Percentiles rank a stretch among this genome's conserved stretches.
Conservation (phyloP, 805 yeast genomes). For the Sugiyamaella valdiviana region DNA sequence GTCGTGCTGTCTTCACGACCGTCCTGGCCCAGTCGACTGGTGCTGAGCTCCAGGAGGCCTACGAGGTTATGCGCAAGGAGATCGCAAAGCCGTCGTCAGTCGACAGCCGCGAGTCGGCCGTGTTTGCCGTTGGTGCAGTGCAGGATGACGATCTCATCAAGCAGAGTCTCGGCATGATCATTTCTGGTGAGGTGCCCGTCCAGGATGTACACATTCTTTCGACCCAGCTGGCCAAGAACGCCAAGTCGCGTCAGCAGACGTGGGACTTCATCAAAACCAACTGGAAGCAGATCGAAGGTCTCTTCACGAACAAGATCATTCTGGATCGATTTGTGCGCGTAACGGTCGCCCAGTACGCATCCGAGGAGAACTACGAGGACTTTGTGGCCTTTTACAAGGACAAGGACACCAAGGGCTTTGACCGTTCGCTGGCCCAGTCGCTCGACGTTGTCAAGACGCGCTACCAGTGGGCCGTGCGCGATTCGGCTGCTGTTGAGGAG, state of each 20-base stretch:
- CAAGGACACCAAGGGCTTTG: constrained; percentile 49
- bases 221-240: constrained; percentile 42
- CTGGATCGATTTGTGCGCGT: constrained; percentile 42
- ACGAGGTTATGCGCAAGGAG: constrained; percentile 42
- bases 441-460: constrained; percentile 49
- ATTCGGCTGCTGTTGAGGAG: constrained; percentile 34
- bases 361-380: constrained; percentile 34
- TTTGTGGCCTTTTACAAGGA: constrained; percentile 40
- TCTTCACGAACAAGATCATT: constrained; percentile 47
- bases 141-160: constrained; percentile 34
- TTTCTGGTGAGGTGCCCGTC: constrained; percentile 36
- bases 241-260: constrained; percentile 37
- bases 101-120: constrained; percentile 52
- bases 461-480: constrained; percentile 46
- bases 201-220: constrained; percentile 57
- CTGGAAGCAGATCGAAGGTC: constrained; percentile 40
- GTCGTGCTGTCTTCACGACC: constrained; percentile 40
- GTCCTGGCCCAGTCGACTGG: constrained; percentile 36
- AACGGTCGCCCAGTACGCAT: constrained; percentile 34
- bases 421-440: constrained; percentile 50
- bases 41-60: constrained; percentile 33
- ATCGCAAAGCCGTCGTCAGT: constrained; percentile 46
- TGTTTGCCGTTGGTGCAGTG: constrained; percentile 48
- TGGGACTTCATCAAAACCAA: constrained; percentile 48
- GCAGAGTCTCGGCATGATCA: constrained; percentile 37